Percentiles rank a stretch among this genome's conserved stretches.
Evolutionary conservation across 441 rosid genomes (phyloP).

Genomic region (Hypseocharis bilobata): DNA sequence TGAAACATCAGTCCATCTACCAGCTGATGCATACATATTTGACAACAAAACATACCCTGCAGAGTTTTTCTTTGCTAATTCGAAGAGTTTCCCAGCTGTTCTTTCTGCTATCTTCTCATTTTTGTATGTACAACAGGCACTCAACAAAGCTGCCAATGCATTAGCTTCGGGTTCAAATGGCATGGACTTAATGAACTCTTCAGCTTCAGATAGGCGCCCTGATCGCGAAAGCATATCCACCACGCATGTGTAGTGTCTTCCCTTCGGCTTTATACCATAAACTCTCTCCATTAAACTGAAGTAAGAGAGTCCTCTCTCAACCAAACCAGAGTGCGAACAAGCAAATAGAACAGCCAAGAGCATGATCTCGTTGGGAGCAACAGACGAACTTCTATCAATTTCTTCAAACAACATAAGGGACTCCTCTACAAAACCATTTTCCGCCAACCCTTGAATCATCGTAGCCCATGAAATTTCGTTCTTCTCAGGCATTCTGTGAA

Average conservation of each 20-base stretch:
- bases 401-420: constrained; percentile 39
- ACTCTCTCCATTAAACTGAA: constrained; percentile 37
- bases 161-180: constrained; percentile 41
- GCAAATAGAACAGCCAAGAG: constrained; percentile 50
- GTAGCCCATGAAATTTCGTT: constrained; percentile 45
- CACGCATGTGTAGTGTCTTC: constrained; percentile 42
- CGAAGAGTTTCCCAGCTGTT: constrained; percentile 35
- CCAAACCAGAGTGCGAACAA: constrained; percentile 50
- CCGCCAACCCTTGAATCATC: constrained; percentile 55
- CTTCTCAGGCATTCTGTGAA: constrained; percentile 35
- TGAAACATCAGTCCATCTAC: constrained; percentile 44
- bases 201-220: constrained; percentile 48
- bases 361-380: constrained; percentile 38
- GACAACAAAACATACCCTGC: constrained; percentile 43
- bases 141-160: constrained; percentile 44
- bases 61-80: constrained; percentile 29
- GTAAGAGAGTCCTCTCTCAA: constrained; percentile 40
- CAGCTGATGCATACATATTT: constrained; percentile 47
- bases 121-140: constrained; percentile 39
- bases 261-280: constrained; percentile 38
- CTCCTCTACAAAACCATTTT: constrained; percentile 43
- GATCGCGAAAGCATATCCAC: constrained; percentile 57
- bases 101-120: constrained; percentile 41
- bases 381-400: constrained; percentile 28
- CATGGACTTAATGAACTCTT: constrained; percentile 43